These are phyloP conservation scores for Akanthomyces uredinophilus DNA, from an alignment of 2,329 filamentous ascomycete species.

Conservation along the genomic window DNA sequence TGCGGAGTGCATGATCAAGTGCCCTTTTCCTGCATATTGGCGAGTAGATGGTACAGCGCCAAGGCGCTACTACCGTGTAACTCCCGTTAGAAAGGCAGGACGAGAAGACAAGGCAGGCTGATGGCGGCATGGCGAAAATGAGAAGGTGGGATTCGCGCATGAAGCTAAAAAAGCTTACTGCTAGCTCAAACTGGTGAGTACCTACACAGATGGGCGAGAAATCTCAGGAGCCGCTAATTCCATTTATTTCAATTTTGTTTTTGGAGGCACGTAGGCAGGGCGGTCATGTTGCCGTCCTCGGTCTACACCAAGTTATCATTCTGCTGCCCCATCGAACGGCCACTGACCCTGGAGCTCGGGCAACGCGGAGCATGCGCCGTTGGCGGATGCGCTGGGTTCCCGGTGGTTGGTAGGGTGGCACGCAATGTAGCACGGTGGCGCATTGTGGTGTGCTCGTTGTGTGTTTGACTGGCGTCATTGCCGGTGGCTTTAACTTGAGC, in stretches of 20 bases:
- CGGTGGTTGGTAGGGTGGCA: background rate
- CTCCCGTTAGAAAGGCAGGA: background rate
- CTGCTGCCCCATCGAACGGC: background rate
- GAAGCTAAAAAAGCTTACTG: background rate
- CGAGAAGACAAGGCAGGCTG: background rate
- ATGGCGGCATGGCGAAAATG: background rate
- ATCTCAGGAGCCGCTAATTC: background rate
- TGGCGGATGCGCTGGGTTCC: background rate
- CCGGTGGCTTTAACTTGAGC: too few species aligned
- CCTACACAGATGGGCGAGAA: background rate
- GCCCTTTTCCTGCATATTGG: background rate
- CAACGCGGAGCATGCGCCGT: background rate
- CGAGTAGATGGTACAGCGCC: background rate
- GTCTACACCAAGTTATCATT: background rate
- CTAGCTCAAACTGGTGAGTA: background rate
- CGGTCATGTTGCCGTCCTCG: background rate
- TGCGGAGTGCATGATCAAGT: constrained; percentile 8
- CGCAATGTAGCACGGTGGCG: background rate
- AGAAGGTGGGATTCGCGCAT: background rate
- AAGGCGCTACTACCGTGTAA: background rate
- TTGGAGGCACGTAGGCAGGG: background rate
- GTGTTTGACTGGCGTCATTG: background rate
- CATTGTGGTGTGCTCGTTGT: background rate
- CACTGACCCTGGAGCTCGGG: background rate
- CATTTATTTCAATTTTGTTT: too few species aligned